phyloP scores from a whole-genome alignment of 2,329 filamentous ascomycete genomes.

The Talaromyces sp. region DNA sequence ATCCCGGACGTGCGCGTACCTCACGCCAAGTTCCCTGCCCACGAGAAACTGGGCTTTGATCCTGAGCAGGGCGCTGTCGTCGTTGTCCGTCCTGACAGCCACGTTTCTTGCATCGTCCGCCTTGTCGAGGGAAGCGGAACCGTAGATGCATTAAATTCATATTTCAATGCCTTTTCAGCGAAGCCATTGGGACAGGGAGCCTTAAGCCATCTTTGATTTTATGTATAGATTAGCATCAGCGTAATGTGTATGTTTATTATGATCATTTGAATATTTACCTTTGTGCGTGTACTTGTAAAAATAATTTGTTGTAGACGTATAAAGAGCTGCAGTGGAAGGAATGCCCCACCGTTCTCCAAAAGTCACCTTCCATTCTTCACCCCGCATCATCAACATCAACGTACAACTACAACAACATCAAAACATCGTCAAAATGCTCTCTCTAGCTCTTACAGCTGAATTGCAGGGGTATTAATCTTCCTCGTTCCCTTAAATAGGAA shows the following conservation, averaged over 20 bases:
- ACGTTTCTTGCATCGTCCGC: slow-evolving; percentile 72
- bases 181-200: slow-evolving; percentile 47
- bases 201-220: slow-evolving; percentile 33
- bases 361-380: slow-evolving; percentile 7
- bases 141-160: slow-evolving; percentile 75
- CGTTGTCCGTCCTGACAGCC: slow-evolving; percentile 81
- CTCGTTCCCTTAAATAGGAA: not conserved
- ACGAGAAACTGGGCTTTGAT: slow-evolving; percentile 81
- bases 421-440: slow-evolving; percentile 31
- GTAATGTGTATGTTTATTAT: not conserved
- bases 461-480: slow-evolving; percentile 31
- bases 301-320: not conserved
- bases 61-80: slow-evolving; percentile 72
- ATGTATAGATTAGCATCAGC: not conserved
- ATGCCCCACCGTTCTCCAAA: slow-evolving; percentile 8
- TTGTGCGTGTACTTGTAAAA: not conserved
- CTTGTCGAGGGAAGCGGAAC: slow-evolving; percentile 75
- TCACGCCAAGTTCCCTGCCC: slow-evolving; percentile 68
- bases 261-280: not conserved
- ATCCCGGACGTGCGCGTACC: slow-evolving; percentile 68
- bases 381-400: not conserved
- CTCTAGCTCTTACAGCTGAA: slow-evolving; percentile 38
- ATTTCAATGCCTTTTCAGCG: slow-evolving; percentile 71
- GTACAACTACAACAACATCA: not conserved
- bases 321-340: not conserved